Base-by-base conservation (phyloP, 2,329 filamentous ascomycete genomes). In the Dothideomycetes sp. region DNA sequence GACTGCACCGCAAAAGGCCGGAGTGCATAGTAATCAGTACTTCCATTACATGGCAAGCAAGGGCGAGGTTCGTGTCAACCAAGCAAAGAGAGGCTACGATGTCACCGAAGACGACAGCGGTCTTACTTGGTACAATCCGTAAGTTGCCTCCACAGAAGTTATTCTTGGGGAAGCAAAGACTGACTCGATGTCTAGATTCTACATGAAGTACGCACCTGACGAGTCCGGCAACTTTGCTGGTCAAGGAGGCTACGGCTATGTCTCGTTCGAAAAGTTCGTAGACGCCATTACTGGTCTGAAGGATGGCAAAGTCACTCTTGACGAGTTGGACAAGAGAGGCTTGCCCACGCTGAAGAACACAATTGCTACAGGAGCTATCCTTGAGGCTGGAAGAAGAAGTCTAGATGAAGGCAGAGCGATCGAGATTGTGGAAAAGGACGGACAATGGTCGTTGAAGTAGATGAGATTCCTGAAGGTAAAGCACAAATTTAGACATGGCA, bases 11-110 rank as follows among this genome's bases (percentile, higher is more conserved):
- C 84, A 93, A 60, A 84, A 81, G 55, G 88, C 88, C 0, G 88
- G 89, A 35, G 87, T 95, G n/a, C 89, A 95, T 65, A 89, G 82
- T 2, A 94, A 94, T 62, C 88, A 95, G 67, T 91, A 94, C 66
- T 95, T 95, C 70, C 88, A 95, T 65, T 94, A 91, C 67, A 81
- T 95, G 67, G 88, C 77, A 3, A 74, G 76, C 45, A 76, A 80
- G 43, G 88, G 88, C 49, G 88, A 95, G 66, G 78, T 95, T 53
- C 78, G 84, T 45, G 76, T 94, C 54, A 85, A 95, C 67, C 89
- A 95, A 66, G 88, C 87, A 31, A 93, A 94, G 71, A 77, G 88
- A 41, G 88, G 88, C 33, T 95, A 95, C 65, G 87, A 95, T 56
- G 82, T 95, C 9, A 86, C 88, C n/a, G 83, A 87, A 49, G 88